phyloP scores from a whole-genome alignment of 805 yeast genomes.

The Cephaloascus albidus region DNA sequence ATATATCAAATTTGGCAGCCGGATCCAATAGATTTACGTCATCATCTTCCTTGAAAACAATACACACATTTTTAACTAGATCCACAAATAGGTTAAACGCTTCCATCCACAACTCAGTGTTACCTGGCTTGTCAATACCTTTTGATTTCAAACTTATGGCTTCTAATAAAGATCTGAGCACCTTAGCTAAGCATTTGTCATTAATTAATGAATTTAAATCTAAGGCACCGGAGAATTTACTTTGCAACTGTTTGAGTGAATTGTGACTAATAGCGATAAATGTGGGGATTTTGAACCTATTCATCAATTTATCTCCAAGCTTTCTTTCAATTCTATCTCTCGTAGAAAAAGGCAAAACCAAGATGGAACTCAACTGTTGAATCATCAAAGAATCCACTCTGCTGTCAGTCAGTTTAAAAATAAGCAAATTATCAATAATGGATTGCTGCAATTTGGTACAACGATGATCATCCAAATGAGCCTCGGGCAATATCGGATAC shows the following conservation, averaged over 20 bases:
- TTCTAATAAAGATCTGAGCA: conserved; percentile 42
- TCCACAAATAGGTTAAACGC: conserved; percentile 30
- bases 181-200: conserved; percentile 35
- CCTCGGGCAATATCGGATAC: conserved; percentile 63
- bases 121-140: conserved; percentile 16
- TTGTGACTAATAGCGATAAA: conserved; percentile 50
- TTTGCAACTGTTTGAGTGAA: conserved; percentile 30
- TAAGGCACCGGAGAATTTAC: conserved; percentile 18
- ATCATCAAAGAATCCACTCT: conserved; percentile 35
- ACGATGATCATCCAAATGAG: conserved; percentile 40
- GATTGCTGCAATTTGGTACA: conserved; percentile 58
- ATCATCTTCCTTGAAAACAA: conserved; percentile 6
- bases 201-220: conserved; percentile 26
- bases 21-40: conserved; percentile 5
- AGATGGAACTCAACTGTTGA: conserved; percentile 43
- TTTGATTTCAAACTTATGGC: conserved; percentile 34
- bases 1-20: conserved; percentile 8
- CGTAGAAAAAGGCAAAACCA: conserved; percentile 53
- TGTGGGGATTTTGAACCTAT: conserved; percentile 42
- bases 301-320: conserved; percentile 25
- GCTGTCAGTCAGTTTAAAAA: conserved; percentile 12
- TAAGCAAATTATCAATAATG: conserved; percentile 40
- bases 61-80: conserved; percentile 21
- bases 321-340: conserved; percentile 49
- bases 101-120: conserved; percentile 43